Evolutionary conservation across 2,329 filamentous ascomycete genomes (phyloP).

Genomic region (Dendrostoma leiphaemia): DNA sequence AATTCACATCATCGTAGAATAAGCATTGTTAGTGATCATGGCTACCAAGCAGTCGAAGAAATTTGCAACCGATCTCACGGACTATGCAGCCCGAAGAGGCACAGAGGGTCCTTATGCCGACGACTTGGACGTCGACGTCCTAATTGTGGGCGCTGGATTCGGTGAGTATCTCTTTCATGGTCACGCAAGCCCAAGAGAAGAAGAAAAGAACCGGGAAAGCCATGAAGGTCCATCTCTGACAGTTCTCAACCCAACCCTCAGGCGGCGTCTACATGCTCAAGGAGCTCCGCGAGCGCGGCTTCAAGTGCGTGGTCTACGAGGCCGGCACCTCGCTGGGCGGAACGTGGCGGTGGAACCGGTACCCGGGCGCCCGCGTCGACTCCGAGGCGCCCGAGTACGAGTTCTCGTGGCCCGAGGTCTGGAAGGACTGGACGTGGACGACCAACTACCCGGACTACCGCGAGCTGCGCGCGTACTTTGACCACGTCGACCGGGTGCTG

Average conservation of each 20-base stretch:
- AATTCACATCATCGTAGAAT: too few species aligned
- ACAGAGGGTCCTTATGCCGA: conserved; percentile 39
- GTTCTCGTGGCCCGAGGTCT: conserved; percentile 49
- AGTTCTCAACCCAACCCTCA: not conserved
- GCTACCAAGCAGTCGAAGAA: too few species aligned
- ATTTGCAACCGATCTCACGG: conserved; percentile 39
- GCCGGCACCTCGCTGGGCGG: conserved; percentile 50
- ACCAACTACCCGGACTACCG: conserved; percentile 49
- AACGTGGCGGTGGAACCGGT: conserved; percentile 56
- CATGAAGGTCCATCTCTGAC: too few species aligned
- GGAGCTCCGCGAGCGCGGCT: conserved; percentile 47
- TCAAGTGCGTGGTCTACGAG: conserved; percentile 49
- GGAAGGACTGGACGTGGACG: conserved; percentile 56
- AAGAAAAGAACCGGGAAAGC: too few species aligned
- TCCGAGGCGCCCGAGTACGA: conserved; percentile 53
- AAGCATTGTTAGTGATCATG: too few species aligned
- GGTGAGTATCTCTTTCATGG: too few species aligned
- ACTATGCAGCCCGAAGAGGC: conserved; percentile 28
- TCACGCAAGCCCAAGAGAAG: too few species aligned
- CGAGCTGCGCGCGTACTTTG: conserved; percentile 57
- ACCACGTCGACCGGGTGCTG: conserved; percentile 54
- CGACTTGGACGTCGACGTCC: conserved; percentile 41
- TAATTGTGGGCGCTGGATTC: conserved; percentile 46
- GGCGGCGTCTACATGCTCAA: conserved; percentile 51
- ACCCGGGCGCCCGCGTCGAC: conserved; percentile 54